These are phyloP conservation scores for Fragilaria radians DNA, from an alignment of 108 stramenopile species.

Conservation along the genomic window DNA sequence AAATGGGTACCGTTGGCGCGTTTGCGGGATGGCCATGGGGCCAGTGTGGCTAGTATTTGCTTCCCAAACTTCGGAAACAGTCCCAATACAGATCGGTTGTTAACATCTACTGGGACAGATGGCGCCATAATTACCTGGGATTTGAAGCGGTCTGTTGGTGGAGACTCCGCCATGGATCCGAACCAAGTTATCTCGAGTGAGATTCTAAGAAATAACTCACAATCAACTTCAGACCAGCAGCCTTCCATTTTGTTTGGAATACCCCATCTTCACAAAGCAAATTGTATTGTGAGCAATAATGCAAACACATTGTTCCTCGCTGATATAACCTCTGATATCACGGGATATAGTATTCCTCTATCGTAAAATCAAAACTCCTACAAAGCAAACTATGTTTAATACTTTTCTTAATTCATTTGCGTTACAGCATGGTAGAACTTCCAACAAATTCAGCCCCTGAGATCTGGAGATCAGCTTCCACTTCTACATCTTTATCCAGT, in stretches of 20 bases:
- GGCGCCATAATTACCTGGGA: conserved; percentile 69
- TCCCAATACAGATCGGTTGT: conserved; percentile 42
- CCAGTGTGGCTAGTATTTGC: conserved; percentile 58
- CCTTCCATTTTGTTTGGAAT: conserved; percentile 35
- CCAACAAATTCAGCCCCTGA: conserved; percentile 62
- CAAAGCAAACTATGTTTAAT: background rate
- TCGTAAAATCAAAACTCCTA: conserved; percentile 6
- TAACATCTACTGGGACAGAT: conserved; percentile 64
- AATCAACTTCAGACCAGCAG: conserved; percentile 2
- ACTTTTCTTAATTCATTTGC: background rate
- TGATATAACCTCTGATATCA: conserved; percentile 66
- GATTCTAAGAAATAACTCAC: background rate
- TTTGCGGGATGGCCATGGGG: conserved; percentile 38
- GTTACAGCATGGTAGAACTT: conserved; percentile 35
- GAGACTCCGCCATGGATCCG: conserved; percentile 28
- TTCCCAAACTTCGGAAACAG: conserved; percentile 47
- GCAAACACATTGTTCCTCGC: conserved; percentile 55
- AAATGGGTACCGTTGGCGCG: background rate
- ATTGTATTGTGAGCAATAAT: conserved; percentile 40
- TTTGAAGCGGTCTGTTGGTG: conserved; percentile 35
- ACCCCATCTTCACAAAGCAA: conserved; percentile 47
- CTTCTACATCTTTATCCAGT: conserved; percentile 45
- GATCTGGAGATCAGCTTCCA: conserved; percentile 58
- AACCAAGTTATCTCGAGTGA: background rate
- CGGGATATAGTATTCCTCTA: conserved; percentile 47